Base-by-base conservation (phyloP, 192 early-diverging fungal genomes). In the Entomortierella parvispora region DNA sequence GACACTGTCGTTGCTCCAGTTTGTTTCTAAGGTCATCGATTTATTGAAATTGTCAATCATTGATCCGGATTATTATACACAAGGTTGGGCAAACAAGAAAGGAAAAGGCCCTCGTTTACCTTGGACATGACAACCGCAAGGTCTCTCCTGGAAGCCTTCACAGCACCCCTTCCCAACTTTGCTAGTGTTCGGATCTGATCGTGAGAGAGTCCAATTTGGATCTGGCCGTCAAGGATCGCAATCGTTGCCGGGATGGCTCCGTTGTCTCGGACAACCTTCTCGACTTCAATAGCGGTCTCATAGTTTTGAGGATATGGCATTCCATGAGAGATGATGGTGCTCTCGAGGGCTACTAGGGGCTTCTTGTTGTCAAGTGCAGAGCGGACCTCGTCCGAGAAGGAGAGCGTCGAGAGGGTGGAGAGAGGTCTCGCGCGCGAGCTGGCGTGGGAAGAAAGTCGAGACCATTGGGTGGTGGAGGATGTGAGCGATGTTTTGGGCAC, bases 221-320 rank as follows among this genome's bases (percentile, higher is more conserved):
- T 86, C 32, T 86, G 82, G 12, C 97, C 97, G 45, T 96, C 87
- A 17, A 97, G 69, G 23, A 99, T 81, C 40, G 95, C 96, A 68
- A 99, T 92, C 1, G 95, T 96, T 1, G 97, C 97, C 0, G 97
- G 95, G 2, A 85, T 82, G 31, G 90, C 89, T 0, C 94, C 95
- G 53, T 92, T 68, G 12, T 84, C 68, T 2, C 85, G 81, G 4
- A 99, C 86, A 43, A 93, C 87, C 26, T 79, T 65, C 71, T 99
- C 97, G 43, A 99, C 92, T 23, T 77, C 82, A 23, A 86, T 81
- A 2, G 97, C 96, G 0, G 93, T 96, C 59, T 93, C 88, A 26
- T 94, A 81, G 83, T 99, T 99, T 46, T 90, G 88, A 23, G 96
- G 96, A 81, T 92, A 96, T 10, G 95, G 95, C 94, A 99, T 95